Evolutionary conservation across 345 rosid genomes (phyloP).

Genomic region (Stellera chamaejasme): DNA sequence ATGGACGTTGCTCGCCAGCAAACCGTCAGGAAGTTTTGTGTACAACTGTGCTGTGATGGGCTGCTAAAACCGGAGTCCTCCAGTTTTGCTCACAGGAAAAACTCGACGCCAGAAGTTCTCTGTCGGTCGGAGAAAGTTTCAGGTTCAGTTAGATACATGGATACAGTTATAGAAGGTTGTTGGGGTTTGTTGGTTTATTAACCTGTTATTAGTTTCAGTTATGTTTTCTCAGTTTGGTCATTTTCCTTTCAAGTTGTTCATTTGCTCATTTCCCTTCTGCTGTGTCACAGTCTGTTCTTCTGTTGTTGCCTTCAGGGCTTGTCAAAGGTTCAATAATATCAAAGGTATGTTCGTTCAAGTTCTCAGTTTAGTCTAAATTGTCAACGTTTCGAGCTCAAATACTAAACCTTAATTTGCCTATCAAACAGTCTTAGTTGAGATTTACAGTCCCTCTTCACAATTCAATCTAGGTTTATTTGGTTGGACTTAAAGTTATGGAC

Average conservation of each 20-base stretch:
- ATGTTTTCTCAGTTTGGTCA: constrained; percentile 11
- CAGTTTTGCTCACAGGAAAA: constrained; percentile 13
- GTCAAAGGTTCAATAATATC: constrained; percentile 22
- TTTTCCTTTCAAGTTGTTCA: not conserved
- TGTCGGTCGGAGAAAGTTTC: constrained; percentile 15
- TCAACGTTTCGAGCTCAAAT: too few species aligned
- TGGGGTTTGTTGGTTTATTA: constrained; percentile 9
- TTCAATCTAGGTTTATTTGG: too few species aligned
- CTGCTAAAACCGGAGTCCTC: constrained; percentile 31
- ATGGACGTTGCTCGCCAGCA: constrained; percentile 56
- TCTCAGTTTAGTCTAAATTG: too few species aligned
- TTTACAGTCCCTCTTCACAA: too few species aligned
- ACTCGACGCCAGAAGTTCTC: constrained; percentile 8
- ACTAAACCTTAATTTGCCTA: too few species aligned
- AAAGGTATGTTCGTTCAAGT: constrained; percentile 16
- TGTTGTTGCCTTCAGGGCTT: constrained; percentile 13
- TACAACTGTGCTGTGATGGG: constrained; percentile 86
- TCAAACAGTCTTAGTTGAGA: too few species aligned
- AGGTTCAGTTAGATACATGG: constrained; percentile 22
- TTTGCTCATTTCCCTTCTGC: not conserved
- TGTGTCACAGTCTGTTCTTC: constrained; percentile 5
- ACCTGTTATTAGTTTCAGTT: constrained; percentile 7
- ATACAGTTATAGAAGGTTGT: constrained; percentile 6
- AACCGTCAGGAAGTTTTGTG: constrained; percentile 47
- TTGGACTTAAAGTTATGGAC: too few species aligned